A percentile compares a stretch with the other conserved stretches of the same genome.
These are phyloP conservation scores for Nannizzia gypsea DNA, from an alignment of 2,329 filamentous ascomycete species.

Conservation along the genomic window DNA sequence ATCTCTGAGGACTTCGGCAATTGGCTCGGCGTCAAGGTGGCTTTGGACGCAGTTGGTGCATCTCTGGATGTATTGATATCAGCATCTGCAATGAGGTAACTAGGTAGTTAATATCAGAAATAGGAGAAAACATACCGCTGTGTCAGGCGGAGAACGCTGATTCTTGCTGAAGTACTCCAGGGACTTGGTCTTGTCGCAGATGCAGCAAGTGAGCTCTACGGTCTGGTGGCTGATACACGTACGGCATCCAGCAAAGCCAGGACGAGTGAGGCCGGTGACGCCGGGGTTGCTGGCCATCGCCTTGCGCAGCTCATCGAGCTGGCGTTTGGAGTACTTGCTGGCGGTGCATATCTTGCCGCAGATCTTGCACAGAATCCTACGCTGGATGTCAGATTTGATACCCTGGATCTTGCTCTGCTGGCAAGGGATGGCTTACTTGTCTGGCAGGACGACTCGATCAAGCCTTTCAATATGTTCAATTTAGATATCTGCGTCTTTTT, in stretches of 20 bases:
- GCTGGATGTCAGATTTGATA: not conserved
- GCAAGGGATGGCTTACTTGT: not conserved
- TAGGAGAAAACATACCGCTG: conserved; percentile 29
- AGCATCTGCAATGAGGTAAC: conserved; percentile 3
- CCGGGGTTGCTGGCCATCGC: conserved; percentile 16
- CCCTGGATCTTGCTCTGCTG: too few species aligned
- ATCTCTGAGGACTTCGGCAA: conserved; percentile 21
- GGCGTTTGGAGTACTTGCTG: conserved; percentile 37
- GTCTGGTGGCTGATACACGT: conserved; percentile 34
- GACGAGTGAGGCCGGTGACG: conserved; percentile 12
- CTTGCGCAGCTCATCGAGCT: conserved; percentile 29
- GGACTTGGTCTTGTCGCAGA: conserved; percentile 37
- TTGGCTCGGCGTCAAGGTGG: conserved; percentile 23
- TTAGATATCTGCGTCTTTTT: not conserved
- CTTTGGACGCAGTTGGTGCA: conserved; percentile 31
- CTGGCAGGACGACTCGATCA: not conserved
- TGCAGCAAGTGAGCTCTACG: conserved; percentile 38
- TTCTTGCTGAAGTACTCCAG: conserved; percentile 40
- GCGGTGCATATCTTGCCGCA: conserved; percentile 34
- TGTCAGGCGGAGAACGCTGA: conserved; percentile 37
- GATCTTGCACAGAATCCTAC: conserved; percentile 37
- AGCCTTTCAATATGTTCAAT: not conserved
- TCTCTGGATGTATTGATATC: conserved; percentile 23
- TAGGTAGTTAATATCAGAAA: too few species aligned
- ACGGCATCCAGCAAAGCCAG: conserved; percentile 30